Evolutionary conservation across 805 yeast species (phyloP), one percentile per base, ranked within the genome.

Genomic region (Peterozyma xylosa): DNA sequence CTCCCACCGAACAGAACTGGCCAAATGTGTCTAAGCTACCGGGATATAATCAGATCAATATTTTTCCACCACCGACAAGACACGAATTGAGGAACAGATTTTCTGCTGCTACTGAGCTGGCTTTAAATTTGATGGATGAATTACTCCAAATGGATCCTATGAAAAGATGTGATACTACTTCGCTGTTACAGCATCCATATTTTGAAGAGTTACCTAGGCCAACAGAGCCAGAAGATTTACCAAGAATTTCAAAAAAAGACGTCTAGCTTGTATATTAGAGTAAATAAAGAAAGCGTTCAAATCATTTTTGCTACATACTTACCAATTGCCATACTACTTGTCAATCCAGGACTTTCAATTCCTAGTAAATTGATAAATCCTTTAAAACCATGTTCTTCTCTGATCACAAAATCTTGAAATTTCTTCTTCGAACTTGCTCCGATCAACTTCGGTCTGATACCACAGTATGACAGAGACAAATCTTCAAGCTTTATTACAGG

Each of bases 1-100:
- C 99, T 0, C 99, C 99, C 4, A 86, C 95, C 0, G 96, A 90
- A 51, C 79, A 74, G 30, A 79, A 70, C 2, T 93, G 99, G 99
- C 95, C 96, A 0, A 86, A 88, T 39, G 95, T 91, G 2, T 76
- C 90, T 1, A 70, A 76, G 47, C 71, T 93, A 41, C 93, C 96
- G 0, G 70, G 78, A 27, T 93, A 86, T 58, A 78, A 83, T 54
- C 78, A 86, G 33, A 65, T 86, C 49, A 76, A 78, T 37, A 75
- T 80, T 27, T 90, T 86, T 57, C 96, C 97, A 3, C 80, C 81
- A 13, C 97, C 97, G 0, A 74, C 89, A 0, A 68, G 86, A 49
- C 79, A 74, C 45, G 97, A 90, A 61, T 66, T 89, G 46, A 72
- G 95, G 54, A 82, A 79, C 50, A 64, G 96, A 50, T 90, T 90